phyloP scores from a whole-genome alignment of 2,329 filamentous ascomycete genomes.

The Coniochaeta sp. region DNA sequence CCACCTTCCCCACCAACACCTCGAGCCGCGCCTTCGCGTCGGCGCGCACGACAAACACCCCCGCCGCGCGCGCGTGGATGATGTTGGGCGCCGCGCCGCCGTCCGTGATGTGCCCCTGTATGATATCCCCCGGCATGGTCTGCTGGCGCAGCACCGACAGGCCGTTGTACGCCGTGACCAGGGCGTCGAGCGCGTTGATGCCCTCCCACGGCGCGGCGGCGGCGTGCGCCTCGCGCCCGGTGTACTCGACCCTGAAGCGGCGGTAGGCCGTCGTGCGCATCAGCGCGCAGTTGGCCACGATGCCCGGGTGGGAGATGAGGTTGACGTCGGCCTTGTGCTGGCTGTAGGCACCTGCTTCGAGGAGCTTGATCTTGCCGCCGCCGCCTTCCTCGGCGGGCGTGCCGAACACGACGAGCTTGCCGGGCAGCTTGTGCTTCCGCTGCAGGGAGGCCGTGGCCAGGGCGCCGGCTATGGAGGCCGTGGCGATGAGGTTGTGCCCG shows the following conservation, averaged over 20 bases:
- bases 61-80: conserved; percentile 42
- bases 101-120: conserved; percentile 44
- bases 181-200: conserved; percentile 51
- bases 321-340: conserved; percentile 28
- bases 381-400: conserved; percentile 47
- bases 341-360: conserved; percentile 35
- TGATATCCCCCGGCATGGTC: conserved; percentile 40
- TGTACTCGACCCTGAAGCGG: conserved; percentile 42
- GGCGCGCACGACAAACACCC: conserved; percentile 36
- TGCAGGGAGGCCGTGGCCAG: conserved; percentile 39
- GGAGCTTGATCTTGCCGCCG: conserved; percentile 40
- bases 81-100: conserved; percentile 48
- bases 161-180: conserved; percentile 39
- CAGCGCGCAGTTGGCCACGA: conserved; percentile 34
- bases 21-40: conserved; percentile 30
- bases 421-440: conserved; percentile 29
- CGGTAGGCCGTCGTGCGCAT: conserved; percentile 45
- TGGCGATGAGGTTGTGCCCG: conserved; percentile 48
- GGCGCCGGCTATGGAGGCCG: conserved; percentile 36
- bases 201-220: conserved; percentile 52
- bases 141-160: conserved; percentile 49
- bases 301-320: conserved; percentile 34
- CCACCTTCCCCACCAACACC: conserved; percentile 32
- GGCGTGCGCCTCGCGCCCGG: conserved; percentile 48
- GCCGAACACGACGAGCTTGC: conserved; percentile 39